Evolutionary conservation across 2,329 filamentous ascomycete species (phyloP).

Genomic region (Scolecobasidium constrictum): DNA sequence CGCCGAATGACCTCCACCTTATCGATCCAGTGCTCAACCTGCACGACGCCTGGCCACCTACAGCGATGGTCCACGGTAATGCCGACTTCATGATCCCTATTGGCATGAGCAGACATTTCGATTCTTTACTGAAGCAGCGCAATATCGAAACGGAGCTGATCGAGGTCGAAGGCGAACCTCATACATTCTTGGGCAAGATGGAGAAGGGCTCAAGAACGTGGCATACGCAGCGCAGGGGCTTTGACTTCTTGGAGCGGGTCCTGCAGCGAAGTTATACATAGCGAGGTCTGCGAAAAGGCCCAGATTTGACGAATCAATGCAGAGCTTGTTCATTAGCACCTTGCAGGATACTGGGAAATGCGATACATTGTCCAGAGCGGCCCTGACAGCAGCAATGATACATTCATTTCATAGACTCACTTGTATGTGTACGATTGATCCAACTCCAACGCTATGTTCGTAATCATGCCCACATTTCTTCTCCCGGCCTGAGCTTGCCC

Average conservation of each 20-base stretch:
- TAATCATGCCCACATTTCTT: not conserved
- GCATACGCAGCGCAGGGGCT: slow-evolving; percentile 27
- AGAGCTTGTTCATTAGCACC: too few species aligned
- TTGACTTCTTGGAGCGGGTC: slow-evolving; percentile 21
- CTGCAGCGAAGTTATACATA: too few species aligned
- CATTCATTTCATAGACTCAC: too few species aligned
- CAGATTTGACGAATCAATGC: too few species aligned
- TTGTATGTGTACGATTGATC: too few species aligned
- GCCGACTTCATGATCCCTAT: slow-evolving; percentile 30
- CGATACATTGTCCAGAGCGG: too few species aligned
- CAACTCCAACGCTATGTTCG: too few species aligned
- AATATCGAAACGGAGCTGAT: slow-evolving; percentile 25
- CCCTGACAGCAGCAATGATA: too few species aligned
- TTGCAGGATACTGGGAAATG: too few species aligned
- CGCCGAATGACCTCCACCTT: slow-evolving; percentile 9
- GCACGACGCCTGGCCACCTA: slow-evolving; percentile 22
- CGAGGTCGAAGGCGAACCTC: slow-evolving; percentile 30
- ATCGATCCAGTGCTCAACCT: slow-evolving; percentile 28
- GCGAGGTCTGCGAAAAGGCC: too few species aligned
- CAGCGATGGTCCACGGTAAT: slow-evolving; percentile 31
- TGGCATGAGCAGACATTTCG: slow-evolving; percentile 23
- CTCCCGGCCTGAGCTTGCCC: not conserved
- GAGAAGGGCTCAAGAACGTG: slow-evolving; percentile 21
- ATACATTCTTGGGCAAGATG: slow-evolving; percentile 34
- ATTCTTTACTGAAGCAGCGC: slow-evolving; percentile 15